Conservation (phyloP, 306 rosid species). For the Trifolium pratense region DNA sequence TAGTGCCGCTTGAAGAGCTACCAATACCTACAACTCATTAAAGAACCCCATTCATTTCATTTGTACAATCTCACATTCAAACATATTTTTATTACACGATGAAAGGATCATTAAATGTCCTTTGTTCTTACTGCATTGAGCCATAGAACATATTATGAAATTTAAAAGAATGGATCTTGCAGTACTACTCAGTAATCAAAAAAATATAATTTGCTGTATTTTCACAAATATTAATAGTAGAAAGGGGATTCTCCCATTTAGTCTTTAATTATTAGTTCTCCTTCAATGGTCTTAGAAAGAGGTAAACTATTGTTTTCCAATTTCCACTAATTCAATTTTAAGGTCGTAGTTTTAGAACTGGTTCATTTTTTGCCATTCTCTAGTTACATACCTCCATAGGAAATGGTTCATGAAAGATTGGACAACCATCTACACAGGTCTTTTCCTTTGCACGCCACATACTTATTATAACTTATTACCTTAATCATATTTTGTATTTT, state of each 20-base stretch:
- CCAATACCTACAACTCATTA: slow-evolving; percentile 76
- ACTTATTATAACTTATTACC: background rate
- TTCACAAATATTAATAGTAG: background rate
- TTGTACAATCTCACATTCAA: slow-evolving; percentile 17
- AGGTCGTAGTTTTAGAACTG: too few species aligned
- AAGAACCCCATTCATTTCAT: slow-evolving; percentile 30
- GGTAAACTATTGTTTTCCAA: too few species aligned
- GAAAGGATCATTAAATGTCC: slow-evolving; percentile 23
- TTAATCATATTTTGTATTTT: background rate
- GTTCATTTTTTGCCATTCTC: background rate
- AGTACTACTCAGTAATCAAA: background rate
- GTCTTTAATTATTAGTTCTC: too few species aligned
- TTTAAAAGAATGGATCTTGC: background rate
- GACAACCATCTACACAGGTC: background rate
- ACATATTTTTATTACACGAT: slow-evolving; percentile 26
- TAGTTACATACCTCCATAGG: background rate
- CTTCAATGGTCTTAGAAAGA: too few species aligned
- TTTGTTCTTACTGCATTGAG: slow-evolving; percentile 8
- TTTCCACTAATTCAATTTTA: too few species aligned
- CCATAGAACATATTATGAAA: background rate
- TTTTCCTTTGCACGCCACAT: background rate
- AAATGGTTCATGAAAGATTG: background rate
- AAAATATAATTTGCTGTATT: background rate
- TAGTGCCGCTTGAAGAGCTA: slow-evolving; percentile 91
- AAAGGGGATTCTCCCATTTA: too few species aligned